Evolutionary conservation across 2,329 filamentous ascomycete genomes (phyloP).

Genomic region (Exophiala dermatitidis): DNA sequence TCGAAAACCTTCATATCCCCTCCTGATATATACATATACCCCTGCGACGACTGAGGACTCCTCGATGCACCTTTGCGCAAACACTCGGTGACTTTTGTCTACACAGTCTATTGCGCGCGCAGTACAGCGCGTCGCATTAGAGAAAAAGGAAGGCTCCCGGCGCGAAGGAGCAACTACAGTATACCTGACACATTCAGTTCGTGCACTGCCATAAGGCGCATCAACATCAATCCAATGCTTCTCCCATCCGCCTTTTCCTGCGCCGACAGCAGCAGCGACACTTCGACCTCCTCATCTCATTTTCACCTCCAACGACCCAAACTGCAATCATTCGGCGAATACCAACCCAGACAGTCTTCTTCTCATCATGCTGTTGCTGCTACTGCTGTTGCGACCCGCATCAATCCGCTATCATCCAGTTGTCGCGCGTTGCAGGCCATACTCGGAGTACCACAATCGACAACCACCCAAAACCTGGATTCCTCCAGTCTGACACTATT

Average conservation of each 20-base stretch:
- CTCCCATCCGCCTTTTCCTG: constrained; percentile 42
- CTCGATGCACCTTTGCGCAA: too few relatives aligned
- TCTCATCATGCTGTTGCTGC: constrained; percentile 25
- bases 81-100: too few relatives aligned
- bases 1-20: too few relatives aligned
- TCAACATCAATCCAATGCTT: constrained; percentile 30
- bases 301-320: constrained; percentile 11
- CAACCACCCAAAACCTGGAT: constrained; percentile 17
- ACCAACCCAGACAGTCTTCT: constrained; percentile 29
- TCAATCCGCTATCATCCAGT: constrained; percentile 33
- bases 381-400: constrained; percentile 34
- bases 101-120: too few relatives aligned
- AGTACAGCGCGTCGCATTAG: too few relatives aligned
- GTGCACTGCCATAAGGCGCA: constrained; percentile 5
- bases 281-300: constrained; percentile 4
- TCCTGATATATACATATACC: too few relatives aligned
- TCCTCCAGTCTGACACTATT: constrained; percentile 27
- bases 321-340: constrained; percentile 33
- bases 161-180: too few relatives aligned
- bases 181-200: not conserved
- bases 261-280: constrained; percentile 33
- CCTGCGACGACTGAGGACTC: too few relatives aligned
- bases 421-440: constrained; percentile 27
- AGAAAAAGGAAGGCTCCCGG: too few relatives aligned
- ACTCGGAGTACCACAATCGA: constrained; percentile 24